Evolutionary conservation across 495 filamentous ascomycete species (phyloP), one percentile per base, ranked within the genome.

Genomic region (Astrothelium subdiscretum): DNA sequence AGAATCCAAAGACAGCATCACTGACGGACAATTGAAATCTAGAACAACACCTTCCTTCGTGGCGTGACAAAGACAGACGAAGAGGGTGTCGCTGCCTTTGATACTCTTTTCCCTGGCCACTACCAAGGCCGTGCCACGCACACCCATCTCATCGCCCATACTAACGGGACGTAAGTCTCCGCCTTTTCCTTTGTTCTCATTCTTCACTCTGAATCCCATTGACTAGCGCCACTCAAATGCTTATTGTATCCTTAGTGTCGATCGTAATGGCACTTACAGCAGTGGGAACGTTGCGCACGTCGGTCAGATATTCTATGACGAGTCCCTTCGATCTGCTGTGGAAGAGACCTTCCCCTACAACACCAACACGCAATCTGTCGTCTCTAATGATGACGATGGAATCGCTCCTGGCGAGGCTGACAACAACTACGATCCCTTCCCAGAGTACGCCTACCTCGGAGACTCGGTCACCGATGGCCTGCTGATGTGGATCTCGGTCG

Each of bases 281-380:
- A 77, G 77, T 48, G 82, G 80, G 12, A 64, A 66, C 0, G 77
- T 81, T 12, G 73, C 78, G 1, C 80, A 88, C 69, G 74, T 86
- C 60, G 74, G 84, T 62, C 84, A 87, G 70, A 64, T 87, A 15
- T 88, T 84, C 79, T 88, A 80, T 72, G 81, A 82, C 59, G 78
- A 87, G 66, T 76, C 74, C 32, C 77, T 86, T 29, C 78, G 82
- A 63, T 70, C 65, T 12, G 77, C 76, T 35, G 81, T 88, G 42
- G 80, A 85, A 66, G 69, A 73, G n/a, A 78, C 44, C 13, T 73
- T 71, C 58, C 81, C 80, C 0, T 87, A 87, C 67, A 79, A 59
- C 60, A 75, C 72, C 57, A 87, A 87, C 76, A 80, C 73, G 0
- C 79, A 83, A 57, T 32, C 40, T 0, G 64, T 82, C 38, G 83